These are phyloP conservation scores for Bidens hawaiensis DNA, from an alignment of 140 eudicot genomes.

Conservation along the genomic window DNA sequence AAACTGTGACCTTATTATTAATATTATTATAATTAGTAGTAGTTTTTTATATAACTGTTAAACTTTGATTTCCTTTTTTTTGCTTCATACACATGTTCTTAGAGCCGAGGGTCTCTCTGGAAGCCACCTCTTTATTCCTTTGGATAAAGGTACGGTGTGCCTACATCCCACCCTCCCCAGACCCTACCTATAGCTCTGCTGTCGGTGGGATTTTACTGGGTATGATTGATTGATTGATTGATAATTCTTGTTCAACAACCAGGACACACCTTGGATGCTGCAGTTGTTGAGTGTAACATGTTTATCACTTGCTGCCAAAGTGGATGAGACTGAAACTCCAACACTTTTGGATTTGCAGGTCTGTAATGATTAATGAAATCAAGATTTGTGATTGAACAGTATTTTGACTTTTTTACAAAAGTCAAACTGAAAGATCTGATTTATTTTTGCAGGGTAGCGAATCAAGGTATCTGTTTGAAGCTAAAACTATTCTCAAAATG, in stretches of 20 bases:
- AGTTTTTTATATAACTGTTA: too few relatives aligned
- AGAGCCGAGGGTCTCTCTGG: too few relatives aligned
- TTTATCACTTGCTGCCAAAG: slow-evolving; percentile 59
- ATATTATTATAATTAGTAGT: too few relatives aligned
- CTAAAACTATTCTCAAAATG: slow-evolving; percentile 77
- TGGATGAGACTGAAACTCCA: slow-evolving; percentile 70
- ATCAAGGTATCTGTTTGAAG: slow-evolving; percentile 46
- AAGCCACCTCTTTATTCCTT: too few relatives aligned
- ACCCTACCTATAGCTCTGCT: too few relatives aligned
- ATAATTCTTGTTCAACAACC: slow-evolving; percentile 8
- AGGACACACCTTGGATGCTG: slow-evolving; percentile 68
- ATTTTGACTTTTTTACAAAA: not conserved
- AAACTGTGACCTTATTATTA: too few relatives aligned
- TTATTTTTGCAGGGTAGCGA: slow-evolving; percentile 38
- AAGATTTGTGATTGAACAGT: not conserved
- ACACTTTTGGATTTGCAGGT: slow-evolving; percentile 65
- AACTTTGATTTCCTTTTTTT: too few relatives aligned
- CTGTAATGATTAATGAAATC: slow-evolving; percentile 2
- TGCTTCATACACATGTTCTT: too few relatives aligned
- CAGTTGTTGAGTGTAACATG: slow-evolving; percentile 73
- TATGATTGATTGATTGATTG: too few relatives aligned
- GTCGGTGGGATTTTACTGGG: too few relatives aligned
- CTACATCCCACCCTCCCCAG: too few relatives aligned
- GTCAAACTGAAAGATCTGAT: slow-evolving; percentile 12
- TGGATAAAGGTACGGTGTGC: too few relatives aligned